Percentiles rank a stretch among this genome's conserved stretches.
phyloP scores from a whole-genome alignment of 495 filamentous ascomycete species.

The Letharia columbiana region DNA sequence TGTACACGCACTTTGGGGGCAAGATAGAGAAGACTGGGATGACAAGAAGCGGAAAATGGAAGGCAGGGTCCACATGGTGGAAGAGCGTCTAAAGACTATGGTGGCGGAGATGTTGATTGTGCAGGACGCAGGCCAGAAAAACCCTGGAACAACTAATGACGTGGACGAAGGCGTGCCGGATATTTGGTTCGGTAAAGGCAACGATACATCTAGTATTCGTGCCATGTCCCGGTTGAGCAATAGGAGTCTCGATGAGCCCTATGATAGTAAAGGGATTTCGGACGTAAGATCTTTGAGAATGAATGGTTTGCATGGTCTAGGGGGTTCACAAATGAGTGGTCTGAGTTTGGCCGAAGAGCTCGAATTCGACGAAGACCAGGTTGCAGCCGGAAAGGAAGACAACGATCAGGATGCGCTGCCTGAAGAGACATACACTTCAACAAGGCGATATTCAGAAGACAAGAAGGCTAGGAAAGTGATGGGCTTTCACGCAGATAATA shows the following conservation, averaged over 20 bases:
- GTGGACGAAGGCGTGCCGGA: constrained; percentile 33
- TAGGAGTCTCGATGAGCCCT: constrained; percentile 56
- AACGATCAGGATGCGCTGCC: constrained; percentile 35
- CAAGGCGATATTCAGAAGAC: constrained; percentile 29
- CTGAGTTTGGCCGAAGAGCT: constrained; percentile 85
- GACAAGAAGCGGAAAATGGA: constrained; percentile 73
- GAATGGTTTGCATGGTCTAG: constrained; percentile 44
- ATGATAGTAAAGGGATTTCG: constrained; percentile 34
- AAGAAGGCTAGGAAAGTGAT: constrained; percentile 44
- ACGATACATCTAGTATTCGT: constrained; percentile 69
- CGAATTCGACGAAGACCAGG: constrained; percentile 63
- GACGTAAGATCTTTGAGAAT: constrained; percentile 59
- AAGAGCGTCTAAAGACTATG: constrained; percentile 74
- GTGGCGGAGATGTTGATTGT: constrained; percentile 74
- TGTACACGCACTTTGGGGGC: constrained; percentile 65
- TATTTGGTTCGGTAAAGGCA: constrained; percentile 39
- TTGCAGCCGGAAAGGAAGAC: constrained; percentile 44
- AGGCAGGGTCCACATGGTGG: constrained; percentile 74
- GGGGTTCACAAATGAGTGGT: constrained; percentile 48
- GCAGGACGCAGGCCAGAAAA: constrained; percentile 42
- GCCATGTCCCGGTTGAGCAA: constrained; percentile 43
- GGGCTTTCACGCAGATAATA: constrained; percentile 36
- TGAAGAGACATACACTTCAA: constrained; percentile 29
- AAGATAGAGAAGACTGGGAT: constrained; percentile 75
- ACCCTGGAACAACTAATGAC: constrained; percentile 10